Base-by-base conservation (phyloP, 805 yeast species). In the Cyberlindnera meyerae region DNA sequence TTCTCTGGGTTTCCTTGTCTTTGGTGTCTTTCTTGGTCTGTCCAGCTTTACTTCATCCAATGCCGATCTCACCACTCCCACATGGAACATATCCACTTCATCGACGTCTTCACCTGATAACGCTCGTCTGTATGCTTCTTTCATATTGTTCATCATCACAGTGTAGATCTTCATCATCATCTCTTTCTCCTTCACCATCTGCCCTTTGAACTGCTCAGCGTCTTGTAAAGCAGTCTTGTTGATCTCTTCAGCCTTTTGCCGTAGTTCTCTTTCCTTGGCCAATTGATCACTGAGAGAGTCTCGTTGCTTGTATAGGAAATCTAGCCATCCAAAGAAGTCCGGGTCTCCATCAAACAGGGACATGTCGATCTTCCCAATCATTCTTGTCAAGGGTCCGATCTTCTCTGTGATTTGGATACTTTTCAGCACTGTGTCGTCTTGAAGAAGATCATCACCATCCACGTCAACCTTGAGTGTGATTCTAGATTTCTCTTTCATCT, bases 301-400 rank as follows among this genome's bases (percentile, higher is more conserved):
- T n/a, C 51, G 32, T 3, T 37, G 36, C 4, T 35, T n/a, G 12
- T 28, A 34, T n/a, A 51, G 25, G 1, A 30, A 7, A 6, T 29
- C 18, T 11, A 52, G 39, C 56, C 55, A 51, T 8, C 32, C 44
- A 18, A 51, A 53, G 9, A 51, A 27, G 20, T 51, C 49, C 31
- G 37, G 46, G 5, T 34, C 40, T 11, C 27, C 38, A 12, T 24
- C 39, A 6, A 18, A 35, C 4, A 11, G 24, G 3, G 33, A 29
- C 27, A 48, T n/a, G 3, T 35, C 24, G 35, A 40, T 15, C 33
- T 21, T 11, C 43, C 51, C 34, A 44, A 31, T 24, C 26, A 40
- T 31, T 38, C 40, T 37, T 25, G 33, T 32, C 26, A 15, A 34
- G 12, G 29, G n/a, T 20, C 31, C 25, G 21, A 22, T 24, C 17